Base-by-base conservation (phyloP, 352 stramenopile species). In the Pythium dissotocum region DNA sequence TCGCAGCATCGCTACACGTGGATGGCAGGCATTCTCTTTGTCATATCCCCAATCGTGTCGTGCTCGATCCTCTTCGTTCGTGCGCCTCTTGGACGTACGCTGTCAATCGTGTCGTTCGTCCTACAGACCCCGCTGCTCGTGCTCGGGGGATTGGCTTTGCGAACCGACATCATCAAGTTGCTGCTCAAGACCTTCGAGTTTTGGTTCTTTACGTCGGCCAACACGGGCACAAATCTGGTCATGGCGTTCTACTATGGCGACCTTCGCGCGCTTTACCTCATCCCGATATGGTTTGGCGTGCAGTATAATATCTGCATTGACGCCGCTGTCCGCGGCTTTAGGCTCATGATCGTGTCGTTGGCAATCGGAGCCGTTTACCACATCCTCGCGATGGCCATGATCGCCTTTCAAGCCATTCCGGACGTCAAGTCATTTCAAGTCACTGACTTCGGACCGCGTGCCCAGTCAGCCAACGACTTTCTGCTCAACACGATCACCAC, bases 241-340 rank as follows among this genome's bases (percentile, higher is more conserved):
- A 66, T 72, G 58, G 59, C 24, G 12, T 7, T 53, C 7, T 57
- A 61, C 38, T 60, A 57, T 14, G 33, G 28, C 40, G 66, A 72
- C 58, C 10, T 40, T 9, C 59, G 66, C 16, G 59, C 59, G 10
- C 4, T 59, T 10, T 51, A 51, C 21, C n/a, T 61, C 6, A 6
- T 67, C 14, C 38, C 59, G 1, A 51, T 67, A 28, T 72, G 66
- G 66, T 26, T 63, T 9, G 59, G 66, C 21, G 44, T 67, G 12
- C 28, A 69, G 63, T 69, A 63, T 44, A 63, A 63, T 44, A 69
- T 69, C 46, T 69, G 64, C 18, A 64, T 65, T 38, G 64, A 70
- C 28, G 64, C 56, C 12, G 48, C 56, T 5, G 16, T 70, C 3
- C 64, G 49, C 6, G 64, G 42, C 18, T 64, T 61, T 32, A 32